These are phyloP conservation scores for Bolboschoenoplectus hybrid DNA, from an alignment of 202 grass and related monocot species.

Conservation along the genomic window DNA sequence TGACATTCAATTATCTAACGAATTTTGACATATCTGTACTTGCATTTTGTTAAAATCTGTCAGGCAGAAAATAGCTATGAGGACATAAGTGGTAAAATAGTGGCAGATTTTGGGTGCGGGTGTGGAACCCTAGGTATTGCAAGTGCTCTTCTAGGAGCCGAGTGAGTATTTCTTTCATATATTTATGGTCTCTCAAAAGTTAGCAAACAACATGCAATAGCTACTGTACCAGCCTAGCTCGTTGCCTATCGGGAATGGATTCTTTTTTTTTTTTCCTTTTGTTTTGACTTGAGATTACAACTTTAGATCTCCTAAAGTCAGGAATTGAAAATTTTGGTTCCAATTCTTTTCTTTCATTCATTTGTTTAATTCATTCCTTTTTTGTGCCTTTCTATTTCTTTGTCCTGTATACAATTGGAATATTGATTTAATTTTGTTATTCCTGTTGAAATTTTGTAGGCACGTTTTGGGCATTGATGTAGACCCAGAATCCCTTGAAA, in stretches of 20 bases:
- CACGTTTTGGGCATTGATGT: slow-evolving; percentile 86
- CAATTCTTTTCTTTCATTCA: slow-evolving; percentile 19
- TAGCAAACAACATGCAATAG: background rate
- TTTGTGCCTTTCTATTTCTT: background rate
- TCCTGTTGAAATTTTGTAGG: slow-evolving; percentile 44
- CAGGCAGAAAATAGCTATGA: slow-evolving; percentile 83
- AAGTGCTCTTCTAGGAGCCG: slow-evolving; percentile 78
- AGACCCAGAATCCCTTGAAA: slow-evolving; percentile 72
- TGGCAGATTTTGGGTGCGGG: slow-evolving; percentile 96
- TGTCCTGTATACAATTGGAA: background rate
- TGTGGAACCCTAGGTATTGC: slow-evolving; percentile 78
- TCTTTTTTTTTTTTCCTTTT: background rate
- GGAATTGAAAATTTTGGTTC: background rate
- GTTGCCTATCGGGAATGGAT: background rate
- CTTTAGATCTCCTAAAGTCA: background rate
- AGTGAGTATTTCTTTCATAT: slow-evolving; percentile 55
- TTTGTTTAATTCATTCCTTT: background rate
- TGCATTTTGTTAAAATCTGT: slow-evolving; percentile 23
- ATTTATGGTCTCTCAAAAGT: slow-evolving; percentile 9
- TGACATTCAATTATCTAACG: background rate
- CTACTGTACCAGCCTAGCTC: background rate
- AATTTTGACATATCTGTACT: slow-evolving; percentile 22
- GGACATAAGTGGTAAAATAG: slow-evolving; percentile 81
- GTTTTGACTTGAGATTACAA: slow-evolving; percentile 13
- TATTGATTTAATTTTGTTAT: background rate